Evolutionary conservation across 2,329 filamentous ascomycete genomes (phyloP).

Genomic region (Fusarium coffeatum): DNA sequence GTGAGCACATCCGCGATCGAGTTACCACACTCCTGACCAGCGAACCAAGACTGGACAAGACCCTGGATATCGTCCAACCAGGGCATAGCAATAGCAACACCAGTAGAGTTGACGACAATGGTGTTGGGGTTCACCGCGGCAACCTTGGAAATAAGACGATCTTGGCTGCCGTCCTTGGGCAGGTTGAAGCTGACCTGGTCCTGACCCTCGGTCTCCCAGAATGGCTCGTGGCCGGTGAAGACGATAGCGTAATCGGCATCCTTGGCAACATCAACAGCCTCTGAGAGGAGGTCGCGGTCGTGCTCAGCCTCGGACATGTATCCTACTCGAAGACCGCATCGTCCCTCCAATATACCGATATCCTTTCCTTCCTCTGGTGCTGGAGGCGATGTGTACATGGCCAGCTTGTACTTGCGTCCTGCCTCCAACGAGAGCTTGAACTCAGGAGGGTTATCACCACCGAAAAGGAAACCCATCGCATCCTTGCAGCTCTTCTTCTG

Average conservation of each 20-base stretch:
- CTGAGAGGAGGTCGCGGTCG: slow-evolving; percentile 52
- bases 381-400: slow-evolving; percentile 48
- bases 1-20: slow-evolving; percentile 75
- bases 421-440: slow-evolving; percentile 46
- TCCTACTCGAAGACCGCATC: slow-evolving; percentile 49
- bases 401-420: slow-evolving; percentile 50
- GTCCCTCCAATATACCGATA: slow-evolving; percentile 50
- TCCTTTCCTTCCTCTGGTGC: slow-evolving; percentile 36
- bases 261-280: slow-evolving; percentile 69
- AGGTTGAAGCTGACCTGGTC: slow-evolving; percentile 79
- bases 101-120: slow-evolving; percentile 72
- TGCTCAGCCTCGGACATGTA: slow-evolving; percentile 49
- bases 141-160: slow-evolving; percentile 68
- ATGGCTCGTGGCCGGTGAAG: slow-evolving; percentile 69
- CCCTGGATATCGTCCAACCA: slow-evolving; percentile 68
- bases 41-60: slow-evolving; percentile 75
- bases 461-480: slow-evolving; percentile 52
- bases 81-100: slow-evolving; percentile 71
- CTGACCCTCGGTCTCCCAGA: slow-evolving; percentile 65
- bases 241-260: slow-evolving; percentile 66
- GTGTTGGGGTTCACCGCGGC: slow-evolving; percentile 68
- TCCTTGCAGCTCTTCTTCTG: slow-evolving; percentile 49
- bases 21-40: slow-evolving; percentile 76
- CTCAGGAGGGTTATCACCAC: slow-evolving; percentile 47
- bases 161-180: slow-evolving; percentile 69